These are phyloP conservation scores for Dujonia santamariae DNA, from an alignment of 1,139 yeast genomes.

Conservation along the genomic window DNA sequence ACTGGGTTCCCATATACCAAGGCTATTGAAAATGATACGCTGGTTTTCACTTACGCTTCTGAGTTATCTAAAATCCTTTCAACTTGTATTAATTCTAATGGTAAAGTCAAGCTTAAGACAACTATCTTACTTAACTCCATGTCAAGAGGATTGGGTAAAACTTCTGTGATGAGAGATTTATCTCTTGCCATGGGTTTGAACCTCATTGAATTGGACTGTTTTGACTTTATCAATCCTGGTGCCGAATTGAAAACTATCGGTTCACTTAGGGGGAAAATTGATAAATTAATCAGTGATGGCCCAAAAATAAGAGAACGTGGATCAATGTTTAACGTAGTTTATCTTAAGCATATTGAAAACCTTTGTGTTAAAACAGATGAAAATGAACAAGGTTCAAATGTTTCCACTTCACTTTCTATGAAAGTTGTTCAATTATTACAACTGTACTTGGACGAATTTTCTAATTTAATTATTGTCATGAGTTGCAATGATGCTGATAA, in stretches of 20 bases:
- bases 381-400: constrained; percentile 55
- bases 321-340: constrained; percentile 45
- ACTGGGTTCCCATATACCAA: constrained; percentile 33
- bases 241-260: constrained; percentile 83
- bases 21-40: constrained; percentile 11
- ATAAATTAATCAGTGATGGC: constrained; percentile 35
- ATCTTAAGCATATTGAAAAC: constrained; percentile 71
- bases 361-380: constrained; percentile 66
- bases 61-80: constrained; percentile 50
- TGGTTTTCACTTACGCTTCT: constrained; percentile 47
- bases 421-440: constrained; percentile 59
- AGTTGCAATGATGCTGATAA: constrained; percentile 74
- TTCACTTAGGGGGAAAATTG: constrained; percentile 70
- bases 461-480: constrained; percentile 54
- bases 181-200: constrained; percentile 65
- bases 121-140: constrained; percentile 66
- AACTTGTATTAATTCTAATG: constrained; percentile 37
- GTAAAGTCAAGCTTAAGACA: constrained; percentile 50
- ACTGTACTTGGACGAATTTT: constrained; percentile 42
- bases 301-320: constrained; percentile 11
- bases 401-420: constrained; percentile 54
- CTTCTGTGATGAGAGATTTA: constrained; percentile 55
- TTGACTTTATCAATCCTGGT: constrained; percentile 59
- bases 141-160: constrained; percentile 78
- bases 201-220: constrained; percentile 67